Evolutionary conservation across 805 yeast species (phyloP).

Genomic region (Monosporozyma servazzii): DNA sequence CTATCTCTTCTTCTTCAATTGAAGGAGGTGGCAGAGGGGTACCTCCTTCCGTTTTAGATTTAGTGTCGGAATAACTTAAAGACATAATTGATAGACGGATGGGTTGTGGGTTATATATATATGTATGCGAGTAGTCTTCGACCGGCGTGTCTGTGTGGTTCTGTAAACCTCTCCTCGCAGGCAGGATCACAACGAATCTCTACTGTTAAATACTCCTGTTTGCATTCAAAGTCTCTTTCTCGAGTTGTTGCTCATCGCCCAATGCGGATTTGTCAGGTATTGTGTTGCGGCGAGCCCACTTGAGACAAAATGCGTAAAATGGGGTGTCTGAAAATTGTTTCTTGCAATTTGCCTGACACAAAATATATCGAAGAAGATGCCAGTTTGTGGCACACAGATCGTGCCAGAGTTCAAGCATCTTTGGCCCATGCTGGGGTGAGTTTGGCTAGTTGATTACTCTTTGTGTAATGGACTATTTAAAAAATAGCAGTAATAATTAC

Average conservation of each 20-base stretch:
- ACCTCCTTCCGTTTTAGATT: background rate
- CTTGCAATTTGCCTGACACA: background rate
- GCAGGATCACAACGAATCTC: background rate
- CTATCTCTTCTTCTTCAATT: conserved; percentile 43
- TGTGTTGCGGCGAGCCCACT: background rate
- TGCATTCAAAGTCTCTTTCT: background rate
- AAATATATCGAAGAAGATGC: background rate
- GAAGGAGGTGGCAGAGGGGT: background rate
- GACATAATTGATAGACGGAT: background rate
- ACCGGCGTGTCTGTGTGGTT: too few species aligned
- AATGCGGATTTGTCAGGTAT: conserved; percentile 1
- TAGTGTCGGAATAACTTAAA: conserved; percentile 1
- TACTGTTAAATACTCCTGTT: background rate
- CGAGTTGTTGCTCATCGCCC: background rate
- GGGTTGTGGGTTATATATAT: background rate
- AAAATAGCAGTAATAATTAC: too few species aligned
- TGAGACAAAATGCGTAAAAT: background rate
- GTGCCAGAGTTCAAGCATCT: too few species aligned
- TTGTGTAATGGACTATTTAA: too few species aligned
- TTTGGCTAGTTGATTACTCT: too few species aligned
- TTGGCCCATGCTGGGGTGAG: too few species aligned
- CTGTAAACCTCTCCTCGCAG: too few species aligned
- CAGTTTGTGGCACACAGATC: background rate
- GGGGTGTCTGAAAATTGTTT: background rate
- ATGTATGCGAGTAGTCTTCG: background rate